Evolutionary conservation across 192 early-diverging fungal species (phyloP).

Genomic region (Spizellomyces sp.): DNA sequence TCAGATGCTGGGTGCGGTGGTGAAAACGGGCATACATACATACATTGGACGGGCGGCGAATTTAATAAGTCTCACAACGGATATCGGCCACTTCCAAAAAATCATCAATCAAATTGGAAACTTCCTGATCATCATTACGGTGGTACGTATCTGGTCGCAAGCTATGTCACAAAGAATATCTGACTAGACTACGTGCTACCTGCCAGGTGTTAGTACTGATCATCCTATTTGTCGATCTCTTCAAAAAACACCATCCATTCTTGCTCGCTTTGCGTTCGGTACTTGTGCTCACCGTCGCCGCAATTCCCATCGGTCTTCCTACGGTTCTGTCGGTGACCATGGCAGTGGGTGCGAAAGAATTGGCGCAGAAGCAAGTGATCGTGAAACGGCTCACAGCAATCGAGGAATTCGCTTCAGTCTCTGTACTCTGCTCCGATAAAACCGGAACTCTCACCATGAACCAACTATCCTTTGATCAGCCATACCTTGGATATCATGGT

Average conservation of each 20-base stretch:
- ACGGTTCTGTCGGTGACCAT: conserved; percentile 94
- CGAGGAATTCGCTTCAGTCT: conserved; percentile 90
- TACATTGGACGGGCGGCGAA: conserved; percentile 94
- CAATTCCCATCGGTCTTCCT: conserved; percentile 90
- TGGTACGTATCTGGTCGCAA: too few species aligned
- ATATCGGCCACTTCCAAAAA: conserved; percentile 96
- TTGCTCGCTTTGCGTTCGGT: conserved; percentile 79
- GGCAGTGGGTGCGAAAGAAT: conserved; percentile 87
- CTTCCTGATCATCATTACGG: conserved; percentile 82
- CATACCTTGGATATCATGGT: conserved; percentile 53
- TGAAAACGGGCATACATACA: conserved; percentile 91
- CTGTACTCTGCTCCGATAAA: too few species aligned
- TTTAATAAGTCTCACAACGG: conserved; percentile 82
- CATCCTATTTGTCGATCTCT: conserved; percentile 70
- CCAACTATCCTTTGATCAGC: conserved; percentile 88
- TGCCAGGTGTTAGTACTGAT: conserved; percentile 62
- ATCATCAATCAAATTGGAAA: conserved; percentile 90
- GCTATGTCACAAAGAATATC: conserved; percentile 93
- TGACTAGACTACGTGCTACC: too few species aligned
- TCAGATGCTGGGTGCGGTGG: conserved; percentile 91
- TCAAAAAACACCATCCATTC: conserved; percentile 60
- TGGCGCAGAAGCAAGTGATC: conserved; percentile 87
- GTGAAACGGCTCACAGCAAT: conserved; percentile 91
- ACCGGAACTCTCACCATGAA: conserved; percentile 89
- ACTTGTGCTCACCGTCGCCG: conserved; percentile 84